phyloP scores from a whole-genome alignment of 2,329 filamentous ascomycete genomes.

The Pseudocercospora musae region DNA sequence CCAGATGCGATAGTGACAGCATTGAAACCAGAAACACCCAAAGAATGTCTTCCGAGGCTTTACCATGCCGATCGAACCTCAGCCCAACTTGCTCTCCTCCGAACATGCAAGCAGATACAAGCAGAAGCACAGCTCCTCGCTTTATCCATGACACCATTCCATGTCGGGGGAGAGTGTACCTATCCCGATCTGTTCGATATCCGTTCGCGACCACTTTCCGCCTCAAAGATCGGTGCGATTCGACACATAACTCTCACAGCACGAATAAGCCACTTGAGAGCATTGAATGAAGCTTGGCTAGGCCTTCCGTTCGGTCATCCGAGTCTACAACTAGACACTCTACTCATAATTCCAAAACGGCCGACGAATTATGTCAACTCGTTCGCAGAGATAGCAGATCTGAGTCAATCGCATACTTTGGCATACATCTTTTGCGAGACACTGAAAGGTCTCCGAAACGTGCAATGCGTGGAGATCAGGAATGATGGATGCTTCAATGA shows the following conservation, averaged over 20 bases:
- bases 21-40: constrained; percentile 4
- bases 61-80: constrained; percentile 6
- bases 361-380: constrained; percentile 29
- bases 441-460: constrained; percentile 31
- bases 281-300: constrained; percentile 37
- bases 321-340: constrained; percentile 29
- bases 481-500: constrained; percentile 35
- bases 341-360: constrained; percentile 33
- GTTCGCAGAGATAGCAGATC: constrained; percentile 37
- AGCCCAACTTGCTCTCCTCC: constrained; percentile 18
- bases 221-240: constrained; percentile 28
- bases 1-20: constrained; percentile 14
- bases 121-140: constrained; percentile 33
- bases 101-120: constrained; percentile 29
- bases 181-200: constrained; percentile 31
- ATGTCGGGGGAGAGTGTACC: constrained; percentile 25
- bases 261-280: constrained; percentile 31
- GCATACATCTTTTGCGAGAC: constrained; percentile 39
- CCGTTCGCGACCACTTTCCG: constrained; percentile 20
- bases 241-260: constrained; percentile 35
- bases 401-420: constrained; percentile 36
- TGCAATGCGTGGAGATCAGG: constrained; percentile 31
- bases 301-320: constrained; percentile 35
- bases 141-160: constrained; percentile 30
- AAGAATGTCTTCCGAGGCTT: constrained; percentile 8